phyloP scores from a whole-genome alignment of 2,329 filamentous ascomycete genomes.

The Exophiala sp. region DNA sequence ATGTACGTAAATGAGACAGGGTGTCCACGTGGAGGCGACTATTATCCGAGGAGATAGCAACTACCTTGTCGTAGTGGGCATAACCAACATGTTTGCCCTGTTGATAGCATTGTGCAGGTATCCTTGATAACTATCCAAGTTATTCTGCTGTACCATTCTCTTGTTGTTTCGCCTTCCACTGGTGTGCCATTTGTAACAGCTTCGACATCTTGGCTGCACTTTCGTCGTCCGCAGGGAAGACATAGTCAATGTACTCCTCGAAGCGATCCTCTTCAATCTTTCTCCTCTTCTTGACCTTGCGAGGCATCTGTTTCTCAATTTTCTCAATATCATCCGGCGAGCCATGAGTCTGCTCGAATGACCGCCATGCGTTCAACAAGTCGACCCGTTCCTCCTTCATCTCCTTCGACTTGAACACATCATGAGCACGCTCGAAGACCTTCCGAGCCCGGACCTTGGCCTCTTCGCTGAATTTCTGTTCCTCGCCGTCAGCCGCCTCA shows the following conservation, averaged over 20 bases:
- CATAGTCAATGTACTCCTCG: conserved; percentile 95
- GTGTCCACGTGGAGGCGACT: too few species aligned
- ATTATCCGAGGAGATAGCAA: too few species aligned
- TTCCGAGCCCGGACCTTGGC: conserved; percentile 78
- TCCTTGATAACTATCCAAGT: neutral
- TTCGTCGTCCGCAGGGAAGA: conserved; percentile 94
- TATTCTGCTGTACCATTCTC: conserved; percentile 23
- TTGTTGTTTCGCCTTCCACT: conserved; percentile 70
- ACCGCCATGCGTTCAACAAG: conserved; percentile 85
- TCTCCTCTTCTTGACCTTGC: conserved; percentile 80
- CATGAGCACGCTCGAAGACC: conserved; percentile 81
- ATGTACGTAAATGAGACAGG: too few species aligned
- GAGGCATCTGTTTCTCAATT: conserved; percentile 90
- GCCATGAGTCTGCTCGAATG: conserved; percentile 86
- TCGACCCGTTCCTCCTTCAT: conserved; percentile 92
- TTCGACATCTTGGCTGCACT: conserved; percentile 78
- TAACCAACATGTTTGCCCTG: too few species aligned
- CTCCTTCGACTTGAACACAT: conserved; percentile 81
- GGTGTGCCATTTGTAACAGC: conserved; percentile 78
- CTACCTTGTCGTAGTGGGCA: too few species aligned
- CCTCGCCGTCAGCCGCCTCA: conserved; percentile 58
- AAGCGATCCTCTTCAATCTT: conserved; percentile 88
- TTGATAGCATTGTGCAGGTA: too few species aligned
- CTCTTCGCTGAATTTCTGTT: conserved; percentile 67
- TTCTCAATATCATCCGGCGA: conserved; percentile 69